Percentiles rank a stretch among this genome's conserved stretches.
Conservation (phyloP, 345 rosid genomes). For the Brassica rapa region DNA sequence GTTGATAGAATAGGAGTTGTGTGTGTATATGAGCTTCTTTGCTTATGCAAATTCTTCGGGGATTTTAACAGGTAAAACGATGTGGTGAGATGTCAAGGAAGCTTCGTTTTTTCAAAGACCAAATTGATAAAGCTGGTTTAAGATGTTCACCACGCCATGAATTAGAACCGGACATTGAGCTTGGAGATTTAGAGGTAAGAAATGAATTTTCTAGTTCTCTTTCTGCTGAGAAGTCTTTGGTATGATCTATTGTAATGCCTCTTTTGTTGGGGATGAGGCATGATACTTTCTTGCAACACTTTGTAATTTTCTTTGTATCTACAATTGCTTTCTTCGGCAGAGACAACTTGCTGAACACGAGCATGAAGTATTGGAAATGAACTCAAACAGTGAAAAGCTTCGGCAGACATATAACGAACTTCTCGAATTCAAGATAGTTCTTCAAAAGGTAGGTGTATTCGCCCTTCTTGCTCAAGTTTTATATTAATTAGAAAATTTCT, state of each 20-base stretch:
- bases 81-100: constrained; percentile 98
- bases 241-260: background rate
- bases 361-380: constrained; percentile 89
- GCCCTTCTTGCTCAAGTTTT: constrained; percentile 14
- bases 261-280: background rate
- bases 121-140: constrained; percentile 86
- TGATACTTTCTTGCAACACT: background rate
- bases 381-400: constrained; percentile 89
- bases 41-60: constrained; percentile 35
- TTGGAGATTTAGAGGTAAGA: constrained; percentile 90
- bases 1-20: constrained; percentile 1
- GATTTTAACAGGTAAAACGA: constrained; percentile 71
- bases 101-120: constrained; percentile 85
- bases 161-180: constrained; percentile 71
- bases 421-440: constrained; percentile 86
- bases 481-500: background rate
- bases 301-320: constrained; percentile 15
- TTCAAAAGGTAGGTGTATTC: constrained; percentile 66
- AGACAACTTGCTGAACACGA: constrained; percentile 86
- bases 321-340: constrained; percentile 49
- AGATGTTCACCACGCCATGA: constrained; percentile 59
- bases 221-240: constrained; percentile 12
- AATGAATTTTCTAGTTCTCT: constrained; percentile 14
- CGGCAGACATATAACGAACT: constrained; percentile 87
- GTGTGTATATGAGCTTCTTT: constrained; percentile 14